Evolutionary conservation across 768 basidiomycete genomes (phyloP).

Genomic region (Phanerochaete sordida): DNA sequence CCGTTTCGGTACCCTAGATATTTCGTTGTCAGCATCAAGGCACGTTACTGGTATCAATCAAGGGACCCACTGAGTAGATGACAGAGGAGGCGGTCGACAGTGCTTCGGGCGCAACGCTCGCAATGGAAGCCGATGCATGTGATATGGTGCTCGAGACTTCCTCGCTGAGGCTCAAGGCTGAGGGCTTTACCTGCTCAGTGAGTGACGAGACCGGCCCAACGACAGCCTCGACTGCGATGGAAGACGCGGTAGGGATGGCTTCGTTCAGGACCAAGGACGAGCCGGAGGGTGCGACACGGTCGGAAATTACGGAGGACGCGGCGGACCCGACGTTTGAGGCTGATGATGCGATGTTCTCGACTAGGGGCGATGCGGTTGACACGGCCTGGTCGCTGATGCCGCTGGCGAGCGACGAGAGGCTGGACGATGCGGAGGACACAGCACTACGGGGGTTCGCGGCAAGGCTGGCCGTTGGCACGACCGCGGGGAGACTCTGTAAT

Average conservation of each 20-base stretch:
- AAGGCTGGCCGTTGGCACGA: slow-evolving; percentile 2
- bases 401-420: slow-evolving; percentile 15
- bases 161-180: slow-evolving; percentile 4
- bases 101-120: slow-evolving; percentile 14
- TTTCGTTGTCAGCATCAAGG: background rate
- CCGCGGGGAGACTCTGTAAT: background rate
- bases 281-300: background rate
- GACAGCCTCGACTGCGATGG: background rate
- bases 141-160: slow-evolving; percentile 11
- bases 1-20: background rate
- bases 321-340: slow-evolving; percentile 4
- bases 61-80: background rate
- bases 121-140: slow-evolving; percentile 17
- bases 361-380: slow-evolving; percentile 9
- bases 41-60: background rate
- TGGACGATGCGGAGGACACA: slow-evolving; percentile 10
- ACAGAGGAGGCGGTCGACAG: slow-evolving; percentile 8
- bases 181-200: background rate
- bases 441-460: slow-evolving; percentile 17
- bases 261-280: background rate
- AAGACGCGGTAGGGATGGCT: background rate
- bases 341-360: slow-evolving; percentile 1
- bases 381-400: slow-evolving; percentile 4
- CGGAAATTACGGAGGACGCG: slow-evolving; percentile 3
- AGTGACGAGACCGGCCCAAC: slow-evolving; percentile 4